Evolutionary conservation across 169 alveolate species (phyloP).

Genomic region (Eimeria necatrix): DNA sequence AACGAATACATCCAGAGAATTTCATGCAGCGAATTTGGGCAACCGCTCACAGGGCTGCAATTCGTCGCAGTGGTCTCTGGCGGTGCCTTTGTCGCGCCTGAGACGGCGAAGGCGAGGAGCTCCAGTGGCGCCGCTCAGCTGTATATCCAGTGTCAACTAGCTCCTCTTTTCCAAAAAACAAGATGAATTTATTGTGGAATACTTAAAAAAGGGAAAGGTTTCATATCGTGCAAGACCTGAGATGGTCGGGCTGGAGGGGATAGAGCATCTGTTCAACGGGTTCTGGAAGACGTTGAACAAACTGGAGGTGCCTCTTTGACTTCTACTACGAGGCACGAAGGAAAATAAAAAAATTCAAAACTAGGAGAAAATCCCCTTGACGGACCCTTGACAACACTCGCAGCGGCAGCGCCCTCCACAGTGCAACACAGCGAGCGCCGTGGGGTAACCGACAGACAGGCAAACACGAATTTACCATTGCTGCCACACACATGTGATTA

Average conservation of each 20-base stretch:
- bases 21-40: background rate
- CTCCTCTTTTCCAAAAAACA: too few relatives aligned
- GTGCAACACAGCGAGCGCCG: constrained; percentile 41
- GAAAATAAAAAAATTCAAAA: constrained; percentile 7
- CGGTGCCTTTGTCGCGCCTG: constrained; percentile 54
- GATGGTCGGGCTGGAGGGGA: constrained; percentile 10
- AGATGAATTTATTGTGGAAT: too few relatives aligned
- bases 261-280: background rate
- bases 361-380: background rate
- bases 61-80: constrained; percentile 62
- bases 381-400: background rate
- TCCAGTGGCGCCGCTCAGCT: too few relatives aligned
- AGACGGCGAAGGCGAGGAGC: constrained; percentile 39
- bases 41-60: background rate
- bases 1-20: too few relatives aligned
- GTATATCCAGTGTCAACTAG: too few relatives aligned
- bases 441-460: constrained; percentile 64
- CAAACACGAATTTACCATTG: background rate
- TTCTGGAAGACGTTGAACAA: background rate
- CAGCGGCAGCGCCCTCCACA: background rate
- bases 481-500: background rate
- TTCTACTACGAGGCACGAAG: background rate
- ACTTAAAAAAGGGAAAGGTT: background rate
- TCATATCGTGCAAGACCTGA: background rate
- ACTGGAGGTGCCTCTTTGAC: background rate